Percentiles rank a stretch among this genome's conserved stretches.
Conservation (phyloP, 371 early-diverging fungal species). For the Mucor ambiguus region DNA sequence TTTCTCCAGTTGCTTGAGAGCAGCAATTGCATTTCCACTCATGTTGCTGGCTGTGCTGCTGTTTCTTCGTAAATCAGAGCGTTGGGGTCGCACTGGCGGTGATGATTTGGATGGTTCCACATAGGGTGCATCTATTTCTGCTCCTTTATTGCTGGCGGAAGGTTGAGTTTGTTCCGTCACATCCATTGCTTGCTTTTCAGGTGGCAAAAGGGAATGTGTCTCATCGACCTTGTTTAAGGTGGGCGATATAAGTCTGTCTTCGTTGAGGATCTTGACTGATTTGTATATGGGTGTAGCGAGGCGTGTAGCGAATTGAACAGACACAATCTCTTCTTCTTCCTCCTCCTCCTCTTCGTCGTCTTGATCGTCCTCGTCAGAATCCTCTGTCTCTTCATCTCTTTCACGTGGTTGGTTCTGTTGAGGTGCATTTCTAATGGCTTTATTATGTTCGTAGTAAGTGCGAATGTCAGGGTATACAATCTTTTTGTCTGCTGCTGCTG, state of each 20-base stretch:
- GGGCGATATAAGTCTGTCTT: neutral
- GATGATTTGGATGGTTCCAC: constrained; percentile 2
- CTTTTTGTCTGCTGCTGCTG: constrained; percentile 1
- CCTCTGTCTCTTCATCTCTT: neutral
- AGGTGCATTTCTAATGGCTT: neutral
- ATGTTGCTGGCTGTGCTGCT: neutral
- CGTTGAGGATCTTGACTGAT: constrained; percentile 13
- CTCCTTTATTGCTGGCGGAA: neutral
- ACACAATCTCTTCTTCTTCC: constrained; percentile 4
- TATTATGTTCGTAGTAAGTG: constrained; percentile 3
- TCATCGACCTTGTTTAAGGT: neutral
- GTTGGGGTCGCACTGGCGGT: constrained; percentile 16
- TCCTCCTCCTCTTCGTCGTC: neutral
- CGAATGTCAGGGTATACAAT: neutral
- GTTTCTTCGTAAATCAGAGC: constrained; percentile 17
- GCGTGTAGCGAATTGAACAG: constrained; percentile 22
- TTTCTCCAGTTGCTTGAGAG: neutral
- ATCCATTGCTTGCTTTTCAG: neutral
- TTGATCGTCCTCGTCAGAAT: neutral
- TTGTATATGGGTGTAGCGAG: constrained; percentile 17
- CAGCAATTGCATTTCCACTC: neutral
- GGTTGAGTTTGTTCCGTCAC: neutral
- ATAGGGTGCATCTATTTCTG: neutral
- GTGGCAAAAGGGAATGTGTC: neutral
- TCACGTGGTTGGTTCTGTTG: neutral